Percentiles rank a stretch among this genome's conserved stretches.
Conservation (phyloP, 2,329 filamentous ascomycete species). For the Scedosporium minutisporum region DNA sequence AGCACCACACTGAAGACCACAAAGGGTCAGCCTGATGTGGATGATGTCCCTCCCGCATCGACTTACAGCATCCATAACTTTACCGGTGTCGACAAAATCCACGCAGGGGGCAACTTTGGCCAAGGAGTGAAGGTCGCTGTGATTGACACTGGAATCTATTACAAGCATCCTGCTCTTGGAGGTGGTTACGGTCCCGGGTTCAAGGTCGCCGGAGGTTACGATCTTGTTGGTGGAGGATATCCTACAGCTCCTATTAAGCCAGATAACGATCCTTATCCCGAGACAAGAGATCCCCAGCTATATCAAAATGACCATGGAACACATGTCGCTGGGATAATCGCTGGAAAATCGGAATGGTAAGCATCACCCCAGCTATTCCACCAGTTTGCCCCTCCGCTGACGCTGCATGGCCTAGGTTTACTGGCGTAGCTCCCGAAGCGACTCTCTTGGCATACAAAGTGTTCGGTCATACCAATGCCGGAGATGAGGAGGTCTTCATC, state of each 20-base stretch:
- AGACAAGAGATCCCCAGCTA: neutral
- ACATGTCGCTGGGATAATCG: conserved; percentile 22
- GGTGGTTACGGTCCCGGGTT: conserved; percentile 29
- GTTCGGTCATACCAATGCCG: conserved; percentile 8
- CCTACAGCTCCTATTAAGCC: conserved; percentile 2
- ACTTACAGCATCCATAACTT: conserved; percentile 27
- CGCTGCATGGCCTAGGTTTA: neutral
- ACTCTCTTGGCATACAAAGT: conserved; percentile 12
- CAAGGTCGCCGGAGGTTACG: conserved; percentile 27
- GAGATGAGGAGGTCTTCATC: conserved; percentile 21
- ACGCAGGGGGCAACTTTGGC: conserved; percentile 25
- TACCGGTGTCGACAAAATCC: conserved; percentile 29
- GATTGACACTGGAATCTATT: conserved; percentile 30
- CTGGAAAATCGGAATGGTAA: conserved; percentile 7
- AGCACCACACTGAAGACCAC: neutral
- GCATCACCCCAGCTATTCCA: neutral
- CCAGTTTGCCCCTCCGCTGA: neutral
- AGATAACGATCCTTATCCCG: conserved; percentile 7
- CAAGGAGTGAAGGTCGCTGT: conserved; percentile 27
- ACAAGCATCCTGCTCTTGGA: conserved; percentile 24
- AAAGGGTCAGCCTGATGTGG: neutral
- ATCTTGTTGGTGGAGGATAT: conserved; percentile 21
- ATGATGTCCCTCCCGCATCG: conserved; percentile 1
- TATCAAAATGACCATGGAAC: conserved; percentile 22
- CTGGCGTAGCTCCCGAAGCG: conserved; percentile 16